Percentiles rank a stretch among this genome's conserved stretches.
These are phyloP conservation scores for Neofusicoccum kwambonambiense DNA, from an alignment of 2,329 filamentous ascomycete species.

Conservation along the genomic window DNA sequence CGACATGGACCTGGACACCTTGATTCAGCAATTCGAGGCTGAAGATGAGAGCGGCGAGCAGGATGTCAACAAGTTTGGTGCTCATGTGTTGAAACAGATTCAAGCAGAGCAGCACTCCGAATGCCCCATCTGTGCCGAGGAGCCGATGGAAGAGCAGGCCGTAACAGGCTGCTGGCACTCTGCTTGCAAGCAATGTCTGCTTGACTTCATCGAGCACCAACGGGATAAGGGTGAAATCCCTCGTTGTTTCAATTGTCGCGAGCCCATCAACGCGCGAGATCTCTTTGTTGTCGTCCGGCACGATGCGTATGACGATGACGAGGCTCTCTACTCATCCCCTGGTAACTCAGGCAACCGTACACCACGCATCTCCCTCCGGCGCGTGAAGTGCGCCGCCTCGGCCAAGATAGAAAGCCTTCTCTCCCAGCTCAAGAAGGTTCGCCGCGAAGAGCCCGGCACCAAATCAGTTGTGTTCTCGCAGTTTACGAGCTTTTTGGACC, in stretches of 20 bases:
- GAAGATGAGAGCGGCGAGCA: constrained; percentile 54
- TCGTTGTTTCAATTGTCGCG: constrained; percentile 87
- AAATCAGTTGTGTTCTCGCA: constrained; percentile 96
- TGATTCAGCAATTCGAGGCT: constrained; percentile 81
- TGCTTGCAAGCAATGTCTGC: constrained; percentile 89
- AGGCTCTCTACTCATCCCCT: constrained; percentile 33
- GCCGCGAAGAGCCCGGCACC: constrained; percentile 63
- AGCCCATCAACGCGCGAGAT: constrained; percentile 76
- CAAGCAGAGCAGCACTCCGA: constrained; percentile 84
- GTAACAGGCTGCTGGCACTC: constrained; percentile 98
- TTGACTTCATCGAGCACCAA: constrained; percentile 86
- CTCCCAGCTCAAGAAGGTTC: constrained; percentile 68
- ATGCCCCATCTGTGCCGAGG: constrained; percentile 92
- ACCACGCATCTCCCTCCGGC: constrained; percentile 59
- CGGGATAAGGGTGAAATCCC: constrained; percentile 72
- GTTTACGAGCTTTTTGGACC: constrained; percentile 91
- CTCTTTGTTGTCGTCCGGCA: constrained; percentile 90
- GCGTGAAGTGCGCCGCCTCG: constrained; percentile 68
- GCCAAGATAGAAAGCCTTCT: constrained; percentile 85
- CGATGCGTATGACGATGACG: constrained; percentile 50
- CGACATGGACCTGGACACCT: constrained; percentile 88
- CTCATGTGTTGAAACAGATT: constrained; percentile 86
- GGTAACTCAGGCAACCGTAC: constrained; percentile 30
- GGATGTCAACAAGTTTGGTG: constrained; percentile 72
- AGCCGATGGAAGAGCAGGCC: constrained; percentile 90